Base-by-base conservation (phyloP, 2,329 filamentous ascomycete species). In the Fusarium nurragi region DNA sequence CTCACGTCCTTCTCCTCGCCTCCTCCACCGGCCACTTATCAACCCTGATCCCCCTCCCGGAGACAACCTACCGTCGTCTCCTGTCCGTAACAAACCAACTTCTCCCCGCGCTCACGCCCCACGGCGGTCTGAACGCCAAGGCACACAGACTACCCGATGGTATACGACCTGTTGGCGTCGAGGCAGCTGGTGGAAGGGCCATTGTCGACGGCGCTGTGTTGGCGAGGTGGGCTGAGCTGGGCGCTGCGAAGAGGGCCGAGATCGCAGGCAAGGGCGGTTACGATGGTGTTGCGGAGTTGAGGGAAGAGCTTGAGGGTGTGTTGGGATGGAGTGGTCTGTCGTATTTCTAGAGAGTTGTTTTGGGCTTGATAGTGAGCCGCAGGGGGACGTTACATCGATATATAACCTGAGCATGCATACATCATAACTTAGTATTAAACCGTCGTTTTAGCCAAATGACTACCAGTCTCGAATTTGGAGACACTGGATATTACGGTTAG, bases 61-160 rank as follows among this genome's bases (percentile, higher is more conserved):
- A 98, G 76, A 83, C 89, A 7, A 84, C 89, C 12, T 98, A 98
- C 78, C 90, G 95, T 2, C 90, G 94, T 0, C 84, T 99, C 5
- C 89, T 89, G 5, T 92, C 92, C 3, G 82, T 99, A 5, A 87
- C 94, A 43, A 91, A 89, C 5, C 93, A 96, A 74, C 83, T 99
- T 2, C 83, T 89, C 10, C 91, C 88, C 30, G 88, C 89, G 0
- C 84, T 97, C 9, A 88, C 92, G 39, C 89, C 93, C 64, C 80
- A 90, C 6, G 92, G 89, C 9, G 93, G 92, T 0, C 82, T 97
- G 46, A 98, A 98, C 77, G 90, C 93, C 3, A 88, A 91, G 53
- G 92, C 89, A 0, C 92, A 94, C 78, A 85, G 95, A 14, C 81
- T 81, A 44, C 86, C 71, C 75, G 83, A 68, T 11, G 75, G 77